Evolutionary conservation across 164 flowering plant species (phyloP).

Genomic region (Liriodendron chinense): DNA sequence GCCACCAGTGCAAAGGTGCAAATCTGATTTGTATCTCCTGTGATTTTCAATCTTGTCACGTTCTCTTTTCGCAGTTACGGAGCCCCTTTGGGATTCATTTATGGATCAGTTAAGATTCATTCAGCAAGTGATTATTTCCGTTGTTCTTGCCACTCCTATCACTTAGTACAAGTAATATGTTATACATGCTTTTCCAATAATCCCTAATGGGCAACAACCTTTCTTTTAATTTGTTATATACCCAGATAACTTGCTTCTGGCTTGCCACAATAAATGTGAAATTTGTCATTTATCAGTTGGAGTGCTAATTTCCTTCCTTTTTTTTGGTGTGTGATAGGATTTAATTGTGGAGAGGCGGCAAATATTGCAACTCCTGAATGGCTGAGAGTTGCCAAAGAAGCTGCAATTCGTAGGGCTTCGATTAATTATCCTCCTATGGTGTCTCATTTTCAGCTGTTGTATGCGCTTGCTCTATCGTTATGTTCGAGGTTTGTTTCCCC

Average conservation of each 20-base stretch:
- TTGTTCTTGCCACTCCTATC: background rate
- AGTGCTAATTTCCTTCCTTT: conserved; percentile 1
- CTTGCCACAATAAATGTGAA: background rate
- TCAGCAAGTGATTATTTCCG: background rate
- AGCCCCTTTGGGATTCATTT: background rate
- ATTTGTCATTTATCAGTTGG: background rate
- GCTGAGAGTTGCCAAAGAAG: conserved; percentile 87
- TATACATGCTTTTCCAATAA: background rate
- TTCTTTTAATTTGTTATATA: background rate
- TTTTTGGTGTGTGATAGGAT: conserved; percentile 44
- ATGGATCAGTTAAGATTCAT: background rate
- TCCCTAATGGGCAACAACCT: background rate
- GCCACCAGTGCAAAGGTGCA: background rate
- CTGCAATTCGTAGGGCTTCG: conserved; percentile 96
- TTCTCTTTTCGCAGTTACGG: background rate
- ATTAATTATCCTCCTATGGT: conserved; percentile 96
- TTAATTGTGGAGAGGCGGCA: conserved; percentile 96
- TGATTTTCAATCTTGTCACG: background rate
- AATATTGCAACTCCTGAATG: conserved; percentile 99
- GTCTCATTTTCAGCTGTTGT: conserved; percentile 92
- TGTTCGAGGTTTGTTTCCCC: conserved; percentile 61
- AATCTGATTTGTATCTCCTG: background rate
- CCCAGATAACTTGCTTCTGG: background rate
- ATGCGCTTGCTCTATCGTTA: conserved; percentile 74
- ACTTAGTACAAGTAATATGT: background rate